Base-by-base conservation (phyloP, 2,329 filamentous ascomycete genomes). In the Clarireedia homoeocarpa region DNA sequence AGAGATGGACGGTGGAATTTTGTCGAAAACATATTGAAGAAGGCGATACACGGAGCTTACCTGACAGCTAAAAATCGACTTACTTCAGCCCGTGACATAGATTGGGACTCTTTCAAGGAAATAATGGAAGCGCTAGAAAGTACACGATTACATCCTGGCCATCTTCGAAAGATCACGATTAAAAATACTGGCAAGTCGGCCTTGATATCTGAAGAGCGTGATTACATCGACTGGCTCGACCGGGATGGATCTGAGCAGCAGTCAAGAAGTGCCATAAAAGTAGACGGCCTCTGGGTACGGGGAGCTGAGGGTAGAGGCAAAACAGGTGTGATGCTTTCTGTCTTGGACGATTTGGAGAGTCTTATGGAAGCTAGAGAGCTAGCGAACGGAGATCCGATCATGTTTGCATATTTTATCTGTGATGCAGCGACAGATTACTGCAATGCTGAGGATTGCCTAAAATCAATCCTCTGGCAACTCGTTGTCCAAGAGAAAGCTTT, bases 331-430 rank as follows among this genome's bases (percentile, higher is more conserved):
- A 17, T 46, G 46, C 20, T 55, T 36, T 34, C 53, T 14, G 53
- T 39, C 47, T n/a, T 55, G 42, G 53, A 55, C 7, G 47, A 49
- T 15, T 40, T 55, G 36, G 53, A 55, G 6, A 55, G 23, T 24
- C 48, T 49, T 3, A 42, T 14, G 15, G 39, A 42, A n/a, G 39
- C 15, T 42, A 42, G 3, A 24, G 53, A 55, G 24, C 4, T 26
- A 42, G n/a, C 23, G 4, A 44, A 23, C n/a, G 46, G 46, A 14
- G 34, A 27, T 24, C 24, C 45, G 17, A 45, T 34, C 36, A 3
- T 55, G 38, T 38, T 55, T 7, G 53, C 46, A 12, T 55, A 55
- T 20, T 55, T 55, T 27, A 49, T 55, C 23, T 55, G 46, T 42
- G 53, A 55, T 24, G 17, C 53, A n/a, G 27, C 24, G 4, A 15